phyloP scores from a whole-genome alignment of 495 filamentous ascomycete species.

The Cercophora scortea region DNA sequence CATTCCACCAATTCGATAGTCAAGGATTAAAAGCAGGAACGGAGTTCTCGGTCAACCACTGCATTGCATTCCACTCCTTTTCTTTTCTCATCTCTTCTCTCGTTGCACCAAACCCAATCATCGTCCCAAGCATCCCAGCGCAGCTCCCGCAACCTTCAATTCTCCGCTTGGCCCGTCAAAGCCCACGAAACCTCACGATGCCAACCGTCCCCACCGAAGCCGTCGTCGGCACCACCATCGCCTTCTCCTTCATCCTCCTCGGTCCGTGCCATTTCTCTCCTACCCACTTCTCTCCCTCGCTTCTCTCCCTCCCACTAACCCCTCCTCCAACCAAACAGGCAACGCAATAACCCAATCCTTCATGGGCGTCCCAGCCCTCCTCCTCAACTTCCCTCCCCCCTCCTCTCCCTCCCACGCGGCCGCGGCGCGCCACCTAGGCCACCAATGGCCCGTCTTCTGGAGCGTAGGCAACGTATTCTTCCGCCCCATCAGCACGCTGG shows the following conservation, averaged over 20 bases:
- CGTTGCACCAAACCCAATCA: too few species aligned
- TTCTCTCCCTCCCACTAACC: neutral
- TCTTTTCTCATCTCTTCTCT: too few species aligned
- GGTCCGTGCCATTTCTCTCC: constrained; percentile 12
- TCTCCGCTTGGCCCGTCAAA: too few species aligned
- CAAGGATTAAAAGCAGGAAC: too few species aligned
- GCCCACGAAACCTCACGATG: neutral
- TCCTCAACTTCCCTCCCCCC: constrained; percentile 38
- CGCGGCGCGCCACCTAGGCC: constrained; percentile 32
- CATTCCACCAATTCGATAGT: too few species aligned
- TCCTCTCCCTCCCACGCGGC: constrained; percentile 16
- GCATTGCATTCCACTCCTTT: too few species aligned
- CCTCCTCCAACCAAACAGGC: constrained; percentile 19
- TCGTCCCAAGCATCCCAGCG: too few species aligned
- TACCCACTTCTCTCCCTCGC: neutral
- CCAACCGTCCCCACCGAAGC: constrained; percentile 12
- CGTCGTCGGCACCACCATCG: constrained; percentile 28
- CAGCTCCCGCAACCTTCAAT: too few species aligned
- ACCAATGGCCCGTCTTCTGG: constrained; percentile 43
- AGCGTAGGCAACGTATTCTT: constrained; percentile 41
- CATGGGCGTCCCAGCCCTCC: constrained; percentile 41
- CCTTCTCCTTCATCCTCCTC: constrained; percentile 38
- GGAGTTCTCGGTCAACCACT: too few species aligned
- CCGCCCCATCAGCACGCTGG: constrained; percentile 39
- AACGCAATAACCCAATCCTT: constrained; percentile 46